These are phyloP conservation scores for Kwoniella newhampshirensis DNA, from an alignment of 768 basidiomycete species.

Conservation along the genomic window DNA sequence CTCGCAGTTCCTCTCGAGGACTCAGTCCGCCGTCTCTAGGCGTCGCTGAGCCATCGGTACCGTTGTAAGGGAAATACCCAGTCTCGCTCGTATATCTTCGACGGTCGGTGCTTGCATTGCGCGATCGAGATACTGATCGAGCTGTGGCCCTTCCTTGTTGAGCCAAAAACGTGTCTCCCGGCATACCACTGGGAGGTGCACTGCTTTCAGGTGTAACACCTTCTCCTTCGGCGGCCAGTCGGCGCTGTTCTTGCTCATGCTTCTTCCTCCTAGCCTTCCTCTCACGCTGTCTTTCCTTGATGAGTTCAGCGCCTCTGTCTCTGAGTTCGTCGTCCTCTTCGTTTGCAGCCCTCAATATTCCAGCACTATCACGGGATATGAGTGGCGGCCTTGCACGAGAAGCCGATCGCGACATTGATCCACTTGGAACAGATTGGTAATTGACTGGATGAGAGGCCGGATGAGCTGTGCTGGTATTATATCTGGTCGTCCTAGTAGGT, in stretches of 20 bases:
- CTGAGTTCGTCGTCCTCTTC: constrained; percentile 51
- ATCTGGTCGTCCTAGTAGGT: constrained; percentile 21
- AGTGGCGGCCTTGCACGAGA: constrained; percentile 36
- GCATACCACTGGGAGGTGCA: constrained; percentile 21
- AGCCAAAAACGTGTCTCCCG: constrained; percentile 20
- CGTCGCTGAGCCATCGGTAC: constrained; percentile 28
- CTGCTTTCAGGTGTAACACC: constrained; percentile 21
- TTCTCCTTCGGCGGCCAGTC: constrained; percentile 20
- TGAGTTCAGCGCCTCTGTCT: constrained; percentile 56
- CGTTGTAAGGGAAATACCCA: constrained; percentile 31
- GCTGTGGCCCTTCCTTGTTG: constrained; percentile 24
- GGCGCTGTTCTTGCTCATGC: constrained; percentile 29
- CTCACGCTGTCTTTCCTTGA: constrained; percentile 53
- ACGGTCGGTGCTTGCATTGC: constrained; percentile 30
- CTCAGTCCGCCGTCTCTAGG: constrained; percentile 34
- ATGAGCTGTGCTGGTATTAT: constrained; percentile 22
- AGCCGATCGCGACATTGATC: constrained; percentile 37
- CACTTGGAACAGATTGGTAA: constrained; percentile 11
- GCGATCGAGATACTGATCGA: constrained; percentile 34
- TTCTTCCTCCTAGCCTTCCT: constrained; percentile 42
- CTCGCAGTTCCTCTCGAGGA: constrained; percentile 33
- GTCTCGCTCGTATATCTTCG: constrained; percentile 13
- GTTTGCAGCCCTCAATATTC: constrained; percentile 10
- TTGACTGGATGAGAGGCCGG: constrained; percentile 9
- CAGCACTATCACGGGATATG: constrained; percentile 7